phyloP scores from a whole-genome alignment of 2,329 filamentous ascomycete species.

The Colletotrichum spinosum region DNA sequence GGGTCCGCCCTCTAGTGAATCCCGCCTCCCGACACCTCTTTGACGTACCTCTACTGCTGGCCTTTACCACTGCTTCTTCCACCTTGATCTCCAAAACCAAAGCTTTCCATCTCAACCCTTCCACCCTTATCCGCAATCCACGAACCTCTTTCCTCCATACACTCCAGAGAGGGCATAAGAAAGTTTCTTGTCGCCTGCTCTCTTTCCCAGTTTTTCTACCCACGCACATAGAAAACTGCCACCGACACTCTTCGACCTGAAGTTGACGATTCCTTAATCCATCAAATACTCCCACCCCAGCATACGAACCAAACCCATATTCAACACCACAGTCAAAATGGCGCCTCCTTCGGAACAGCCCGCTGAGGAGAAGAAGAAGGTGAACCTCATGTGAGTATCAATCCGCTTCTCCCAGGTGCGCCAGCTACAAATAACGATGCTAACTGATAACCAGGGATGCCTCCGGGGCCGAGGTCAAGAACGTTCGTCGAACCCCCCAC shows the following conservation, averaged over 20 bases:
- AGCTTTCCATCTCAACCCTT: slow-evolving; percentile 30
- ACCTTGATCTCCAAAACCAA: slow-evolving; percentile 31
- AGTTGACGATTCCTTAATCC: slow-evolving; percentile 33
- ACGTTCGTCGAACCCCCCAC: slow-evolving; percentile 65
- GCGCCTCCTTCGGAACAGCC: slow-evolving; percentile 68
- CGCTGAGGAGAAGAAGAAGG: slow-evolving; percentile 79
- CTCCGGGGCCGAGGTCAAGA: slow-evolving; percentile 88
- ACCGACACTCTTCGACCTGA: slow-evolving; percentile 23
- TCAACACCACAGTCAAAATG: slow-evolving; percentile 66
- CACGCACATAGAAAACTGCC: slow-evolving; percentile 12
- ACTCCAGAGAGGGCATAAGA: slow-evolving; percentile 25
- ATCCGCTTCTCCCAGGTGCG: slow-evolving; percentile 3
- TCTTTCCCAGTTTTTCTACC: slow-evolving; percentile 18
- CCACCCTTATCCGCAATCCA: slow-evolving; percentile 34
- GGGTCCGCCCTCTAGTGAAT: slow-evolving; percentile 29
- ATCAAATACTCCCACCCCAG: slow-evolving; percentile 11
- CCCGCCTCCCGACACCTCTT: slow-evolving; percentile 25
- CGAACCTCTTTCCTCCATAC: slow-evolving; percentile 22
- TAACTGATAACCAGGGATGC: slow-evolving; percentile 75
- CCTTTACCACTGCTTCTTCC: slow-evolving; percentile 15
- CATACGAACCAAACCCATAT: slow-evolving; percentile 28
- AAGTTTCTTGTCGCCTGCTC: not conserved
- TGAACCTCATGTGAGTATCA: slow-evolving; percentile 79
- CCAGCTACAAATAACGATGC: slow-evolving; percentile 40
- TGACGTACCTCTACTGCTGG: slow-evolving; percentile 24